Conservation (phyloP, 2,329 filamentous ascomycete species). For the Rachicladosporium sp. region DNA sequence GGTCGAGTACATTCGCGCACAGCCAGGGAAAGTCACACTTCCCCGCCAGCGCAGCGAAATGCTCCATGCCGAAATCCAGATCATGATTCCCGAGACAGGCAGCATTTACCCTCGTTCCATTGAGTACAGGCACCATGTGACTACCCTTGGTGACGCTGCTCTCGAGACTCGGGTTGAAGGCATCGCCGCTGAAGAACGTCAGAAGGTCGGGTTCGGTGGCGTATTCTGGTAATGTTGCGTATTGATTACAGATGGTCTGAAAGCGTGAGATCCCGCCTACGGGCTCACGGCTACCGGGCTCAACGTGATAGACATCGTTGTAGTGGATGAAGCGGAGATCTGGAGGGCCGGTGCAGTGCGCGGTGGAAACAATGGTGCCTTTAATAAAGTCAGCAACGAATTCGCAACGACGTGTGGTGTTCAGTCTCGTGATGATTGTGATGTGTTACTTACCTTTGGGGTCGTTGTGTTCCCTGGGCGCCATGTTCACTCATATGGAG, state of each 20-base stretch:
- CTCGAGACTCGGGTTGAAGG: slow-evolving; percentile 82
- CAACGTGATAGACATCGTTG: slow-evolving; percentile 90
- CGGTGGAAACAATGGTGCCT: neutral
- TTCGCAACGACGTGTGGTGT: no score
- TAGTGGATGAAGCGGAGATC: slow-evolving; percentile 77
- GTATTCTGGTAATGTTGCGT: slow-evolving; percentile 46
- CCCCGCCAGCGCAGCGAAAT: slow-evolving; percentile 59
- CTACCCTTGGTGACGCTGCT: slow-evolving; percentile 80
- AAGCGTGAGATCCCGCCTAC: slow-evolving; percentile 73
- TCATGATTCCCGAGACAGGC: slow-evolving; percentile 90
- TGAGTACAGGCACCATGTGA: slow-evolving; percentile 82
- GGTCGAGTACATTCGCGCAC: slow-evolving; percentile 77
- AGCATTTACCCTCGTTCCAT: slow-evolving; percentile 62
- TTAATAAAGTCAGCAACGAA: no score
- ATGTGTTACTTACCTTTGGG: no score
- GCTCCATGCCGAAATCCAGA: slow-evolving; percentile 76
- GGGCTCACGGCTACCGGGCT: slow-evolving; percentile 63
- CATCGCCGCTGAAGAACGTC: slow-evolving; percentile 83
- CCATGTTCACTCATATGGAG: no score
- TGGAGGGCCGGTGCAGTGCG: slow-evolving; percentile 28
- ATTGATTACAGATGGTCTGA: slow-evolving; percentile 64
- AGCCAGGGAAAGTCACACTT: slow-evolving; percentile 84
- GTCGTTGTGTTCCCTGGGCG: no score
- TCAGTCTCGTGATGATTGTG: no score
- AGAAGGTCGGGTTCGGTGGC: slow-evolving; percentile 52